A percentile compares a stretch with the other conserved stretches of the same genome.
Evolutionary conservation across 148 eudicot genomes (phyloP).

Genomic region (Dianthus caryophyllus): DNA sequence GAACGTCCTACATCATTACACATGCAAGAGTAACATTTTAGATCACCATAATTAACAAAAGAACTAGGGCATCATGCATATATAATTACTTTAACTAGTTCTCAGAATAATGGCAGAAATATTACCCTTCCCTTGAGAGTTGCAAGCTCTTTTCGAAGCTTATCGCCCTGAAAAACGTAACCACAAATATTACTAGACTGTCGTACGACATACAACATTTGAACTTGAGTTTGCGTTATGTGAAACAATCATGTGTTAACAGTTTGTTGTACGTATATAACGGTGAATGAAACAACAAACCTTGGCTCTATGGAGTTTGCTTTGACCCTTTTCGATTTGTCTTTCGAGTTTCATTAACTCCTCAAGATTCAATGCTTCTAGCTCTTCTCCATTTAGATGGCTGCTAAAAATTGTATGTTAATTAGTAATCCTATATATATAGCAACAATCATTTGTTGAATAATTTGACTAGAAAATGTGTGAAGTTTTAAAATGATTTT

Average conservation of each 20-base stretch:
- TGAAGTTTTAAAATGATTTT: too few relatives aligned
- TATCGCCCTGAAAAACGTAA: constrained; percentile 27
- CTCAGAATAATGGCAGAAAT: neutral
- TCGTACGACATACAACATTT: too few relatives aligned
- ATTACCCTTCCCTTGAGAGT: constrained; percentile 26
- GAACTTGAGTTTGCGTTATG: too few relatives aligned
- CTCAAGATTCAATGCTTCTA: constrained; percentile 26
- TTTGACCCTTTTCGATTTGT: constrained; percentile 30
- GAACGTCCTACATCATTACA: constrained; percentile 20
- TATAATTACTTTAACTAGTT: neutral
- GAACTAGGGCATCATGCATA: too few relatives aligned
- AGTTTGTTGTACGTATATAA: too few relatives aligned
- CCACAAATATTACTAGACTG: too few relatives aligned
- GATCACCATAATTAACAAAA: constrained; percentile 1
- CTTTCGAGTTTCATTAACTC: constrained; percentile 33
- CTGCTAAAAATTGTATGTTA: constrained; percentile 9
- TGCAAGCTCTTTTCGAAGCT: constrained; percentile 27
- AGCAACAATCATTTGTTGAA: too few relatives aligned
- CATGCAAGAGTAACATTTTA: neutral
- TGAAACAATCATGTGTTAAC: too few relatives aligned
- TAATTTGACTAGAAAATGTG: too few relatives aligned
- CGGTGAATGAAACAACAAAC: constrained; percentile 6
- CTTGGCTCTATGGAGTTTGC: constrained; percentile 28
- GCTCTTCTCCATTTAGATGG: constrained; percentile 23
- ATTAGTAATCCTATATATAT: too few relatives aligned